Percentiles rank a stretch among this genome's conserved stretches.
These are phyloP conservation scores for Mortierella sp. DNA, from an alignment of 371 early-diverging fungal genomes.

Conservation along the genomic window DNA sequence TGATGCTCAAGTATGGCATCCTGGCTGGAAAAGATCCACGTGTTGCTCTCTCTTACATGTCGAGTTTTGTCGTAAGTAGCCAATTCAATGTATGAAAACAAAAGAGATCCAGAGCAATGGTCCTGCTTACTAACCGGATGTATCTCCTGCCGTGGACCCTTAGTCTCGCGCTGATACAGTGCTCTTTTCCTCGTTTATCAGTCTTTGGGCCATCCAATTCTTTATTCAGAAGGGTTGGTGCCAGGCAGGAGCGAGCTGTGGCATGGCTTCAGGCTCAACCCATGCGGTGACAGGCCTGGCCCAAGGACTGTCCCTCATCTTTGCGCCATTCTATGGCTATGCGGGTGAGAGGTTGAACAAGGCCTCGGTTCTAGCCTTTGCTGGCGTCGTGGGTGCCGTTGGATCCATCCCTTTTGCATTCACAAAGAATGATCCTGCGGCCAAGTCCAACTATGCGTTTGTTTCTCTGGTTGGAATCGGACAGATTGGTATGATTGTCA, in stretches of 20 bases:
- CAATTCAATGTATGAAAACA: background rate
- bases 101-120: too few species aligned
- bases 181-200: slow-evolving; percentile 77
- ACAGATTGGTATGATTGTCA: slow-evolving; percentile 82
- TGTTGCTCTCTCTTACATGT: slow-evolving; percentile 67
- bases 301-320: slow-evolving; percentile 74
- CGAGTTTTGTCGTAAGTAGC: slow-evolving; percentile 68
- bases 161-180: slow-evolving; percentile 82
- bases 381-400: slow-evolving; percentile 66
- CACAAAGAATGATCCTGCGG: slow-evolving; percentile 62
- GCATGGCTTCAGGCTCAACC: slow-evolving; percentile 59
- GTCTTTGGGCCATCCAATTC: slow-evolving; percentile 77
- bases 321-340: slow-evolving; percentile 73
- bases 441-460: slow-evolving; percentile 58
- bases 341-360: slow-evolving; percentile 59
- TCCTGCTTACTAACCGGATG: too few species aligned
- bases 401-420: slow-evolving; percentile 72
- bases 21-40: slow-evolving; percentile 66
- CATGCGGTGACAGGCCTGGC: slow-evolving; percentile 74
- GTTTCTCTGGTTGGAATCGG: slow-evolving; percentile 74
- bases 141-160: slow-evolving; percentile 9
- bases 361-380: slow-evolving; percentile 59
- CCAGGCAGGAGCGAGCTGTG: slow-evolving; percentile 37
- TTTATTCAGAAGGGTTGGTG: slow-evolving; percentile 69
- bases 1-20: slow-evolving; percentile 55